Evolutionary conservation across 352 stramenopile species (phyloP).

Genomic region (Phytophthora sojae): DNA sequence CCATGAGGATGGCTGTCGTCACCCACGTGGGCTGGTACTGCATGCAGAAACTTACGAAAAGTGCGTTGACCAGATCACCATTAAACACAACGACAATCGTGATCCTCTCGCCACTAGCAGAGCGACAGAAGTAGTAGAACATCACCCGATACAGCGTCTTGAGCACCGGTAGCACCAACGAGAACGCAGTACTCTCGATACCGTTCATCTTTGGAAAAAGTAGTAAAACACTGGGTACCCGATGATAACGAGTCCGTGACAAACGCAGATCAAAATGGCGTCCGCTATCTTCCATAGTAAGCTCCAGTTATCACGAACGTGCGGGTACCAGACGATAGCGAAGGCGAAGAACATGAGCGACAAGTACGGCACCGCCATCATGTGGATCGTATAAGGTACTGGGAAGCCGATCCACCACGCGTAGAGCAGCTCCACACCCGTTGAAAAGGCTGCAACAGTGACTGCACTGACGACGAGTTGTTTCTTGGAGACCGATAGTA

Average conservation of each 20-base stretch:
- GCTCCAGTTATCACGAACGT: neutral
- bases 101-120: slow-evolving; percentile 20
- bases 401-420: slow-evolving; percentile 26
- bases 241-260: slow-evolving; percentile 18
- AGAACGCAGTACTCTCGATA: slow-evolving; percentile 11
- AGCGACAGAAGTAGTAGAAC: slow-evolving; percentile 26
- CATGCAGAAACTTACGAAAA: slow-evolving; percentile 45
- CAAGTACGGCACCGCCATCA: slow-evolving; percentile 27
- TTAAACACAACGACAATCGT: slow-evolving; percentile 43
- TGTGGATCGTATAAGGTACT: slow-evolving; percentile 22
- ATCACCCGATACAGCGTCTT: slow-evolving; percentile 13
- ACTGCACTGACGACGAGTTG: slow-evolving; percentile 18
- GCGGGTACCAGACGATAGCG: slow-evolving; percentile 22
- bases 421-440: slow-evolving; percentile 14
- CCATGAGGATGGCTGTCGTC: slow-evolving; percentile 4
- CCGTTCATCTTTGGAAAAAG: slow-evolving; percentile 15
- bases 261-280: slow-evolving; percentile 21
- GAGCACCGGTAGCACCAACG: slow-evolving; percentile 8
- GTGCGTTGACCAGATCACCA: slow-evolving; percentile 34
- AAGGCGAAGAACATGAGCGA: slow-evolving; percentile 21
- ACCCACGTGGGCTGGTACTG: slow-evolving; percentile 29
- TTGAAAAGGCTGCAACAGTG: slow-evolving; percentile 1
- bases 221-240: slow-evolving; percentile 35
- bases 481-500: slow-evolving; percentile 12
- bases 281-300: slow-evolving; percentile 12